phyloP scores from a whole-genome alignment of 1,284 basidiomycete species.

The Naganishia sp. region DNA sequence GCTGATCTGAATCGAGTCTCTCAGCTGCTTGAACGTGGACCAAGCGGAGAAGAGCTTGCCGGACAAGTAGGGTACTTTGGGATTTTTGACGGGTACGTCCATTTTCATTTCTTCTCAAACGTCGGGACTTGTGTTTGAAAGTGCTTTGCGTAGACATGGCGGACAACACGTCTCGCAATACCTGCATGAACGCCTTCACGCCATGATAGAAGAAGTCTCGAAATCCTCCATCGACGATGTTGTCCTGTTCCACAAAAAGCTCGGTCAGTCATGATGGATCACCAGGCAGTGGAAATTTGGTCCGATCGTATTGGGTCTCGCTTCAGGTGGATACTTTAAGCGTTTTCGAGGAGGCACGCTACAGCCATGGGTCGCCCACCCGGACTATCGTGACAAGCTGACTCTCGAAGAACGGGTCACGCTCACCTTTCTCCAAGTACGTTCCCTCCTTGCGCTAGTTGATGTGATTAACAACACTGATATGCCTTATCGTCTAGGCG shows the following conservation, averaged over 20 bases:
- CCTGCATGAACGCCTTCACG: conserved; percentile 76
- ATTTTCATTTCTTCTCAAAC: background rate
- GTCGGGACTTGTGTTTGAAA: background rate
- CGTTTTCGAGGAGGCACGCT: conserved; percentile 78
- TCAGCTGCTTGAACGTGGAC: conserved; percentile 36
- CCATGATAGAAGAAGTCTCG: conserved; percentile 71
- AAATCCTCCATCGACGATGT: conserved; percentile 70
- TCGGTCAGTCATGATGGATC: conserved; percentile 55
- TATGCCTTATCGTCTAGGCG: conserved; percentile 46
- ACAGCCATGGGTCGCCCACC: conserved; percentile 48
- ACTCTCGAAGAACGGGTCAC: conserved; percentile 82
- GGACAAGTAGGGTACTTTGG: conserved; percentile 81
- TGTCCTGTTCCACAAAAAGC: conserved; percentile 71
- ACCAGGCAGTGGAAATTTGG: background rate
- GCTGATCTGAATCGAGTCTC: background rate
- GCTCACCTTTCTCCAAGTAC: conserved; percentile 78
- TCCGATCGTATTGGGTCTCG: background rate
- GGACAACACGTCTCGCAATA: conserved; percentile 72
- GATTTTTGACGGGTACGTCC: conserved; percentile 80
- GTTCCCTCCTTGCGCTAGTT: conserved; percentile 36
- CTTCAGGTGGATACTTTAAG: conserved; percentile 73
- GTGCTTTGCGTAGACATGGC: conserved; percentile 63
- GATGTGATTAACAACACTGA: background rate
- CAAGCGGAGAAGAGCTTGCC: conserved; percentile 62
- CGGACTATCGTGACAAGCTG: conserved; percentile 57